phyloP scores from a whole-genome alignment of 2,329 filamentous ascomycete species.

The Ascochyta rabiei region DNA sequence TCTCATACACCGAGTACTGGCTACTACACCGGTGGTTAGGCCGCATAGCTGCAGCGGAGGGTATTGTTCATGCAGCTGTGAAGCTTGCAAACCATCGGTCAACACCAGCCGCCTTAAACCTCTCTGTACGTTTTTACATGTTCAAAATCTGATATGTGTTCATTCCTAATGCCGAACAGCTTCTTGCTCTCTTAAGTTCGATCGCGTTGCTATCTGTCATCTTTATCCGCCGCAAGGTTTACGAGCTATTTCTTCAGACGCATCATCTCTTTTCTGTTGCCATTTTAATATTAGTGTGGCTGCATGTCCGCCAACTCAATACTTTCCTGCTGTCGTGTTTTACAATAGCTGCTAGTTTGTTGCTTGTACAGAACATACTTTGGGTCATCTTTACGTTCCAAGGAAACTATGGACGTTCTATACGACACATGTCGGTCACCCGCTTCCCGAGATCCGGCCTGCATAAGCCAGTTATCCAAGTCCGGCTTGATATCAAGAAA shows the following conservation, averaged over 20 bases:
- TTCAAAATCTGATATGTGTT: neutral
- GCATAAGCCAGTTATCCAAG: neutral
- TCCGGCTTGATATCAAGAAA: constrained; percentile 3
- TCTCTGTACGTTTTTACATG: neutral
- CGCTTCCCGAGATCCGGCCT: neutral
- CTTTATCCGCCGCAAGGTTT: constrained; percentile 1
- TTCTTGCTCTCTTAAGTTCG: neutral
- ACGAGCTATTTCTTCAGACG: constrained; percentile 4
- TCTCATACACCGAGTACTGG: constrained; percentile 1
- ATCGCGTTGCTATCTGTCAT: constrained; percentile 4
- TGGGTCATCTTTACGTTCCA: neutral
- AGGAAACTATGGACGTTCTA: neutral
- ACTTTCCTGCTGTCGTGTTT: neutral
- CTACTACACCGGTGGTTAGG: constrained; percentile 15
- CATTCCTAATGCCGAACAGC: neutral
- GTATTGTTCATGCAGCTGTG: constrained; percentile 9
- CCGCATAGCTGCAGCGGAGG: constrained; percentile 5
- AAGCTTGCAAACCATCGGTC: neutral
- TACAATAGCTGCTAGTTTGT: neutral
- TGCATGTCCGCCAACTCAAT: neutral
- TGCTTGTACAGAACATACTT: constrained; percentile 6
- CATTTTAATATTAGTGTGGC: neutral
- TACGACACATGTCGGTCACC: neutral
- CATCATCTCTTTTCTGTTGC: neutral
- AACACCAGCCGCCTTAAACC: neutral